Conservation (phyloP, 805 yeast species). For the Yamadazyma kitorensis region DNA sequence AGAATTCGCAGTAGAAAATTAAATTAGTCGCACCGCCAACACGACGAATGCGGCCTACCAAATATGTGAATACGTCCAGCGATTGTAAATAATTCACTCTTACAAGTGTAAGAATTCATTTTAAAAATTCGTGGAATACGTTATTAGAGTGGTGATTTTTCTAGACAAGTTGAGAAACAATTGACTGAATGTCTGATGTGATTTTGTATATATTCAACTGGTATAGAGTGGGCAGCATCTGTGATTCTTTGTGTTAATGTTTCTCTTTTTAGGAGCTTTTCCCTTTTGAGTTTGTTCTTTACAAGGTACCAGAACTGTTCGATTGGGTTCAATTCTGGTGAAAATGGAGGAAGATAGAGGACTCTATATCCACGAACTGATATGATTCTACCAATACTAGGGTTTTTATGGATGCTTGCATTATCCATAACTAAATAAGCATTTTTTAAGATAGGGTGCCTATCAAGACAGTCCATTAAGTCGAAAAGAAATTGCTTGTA, state of each 20-base stretch:
- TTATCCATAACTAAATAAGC: conserved; percentile 14
- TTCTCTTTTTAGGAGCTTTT: conserved; percentile 5
- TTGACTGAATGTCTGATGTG: conserved; percentile 2
- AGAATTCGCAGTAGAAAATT: conserved; percentile 3
- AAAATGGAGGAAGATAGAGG: conserved; percentile 14
- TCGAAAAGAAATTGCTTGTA: conserved; percentile 11
- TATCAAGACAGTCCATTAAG: conserved; percentile 7
- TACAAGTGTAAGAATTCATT: conserved; percentile 1
- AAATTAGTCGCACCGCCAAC: conserved; percentile 5
- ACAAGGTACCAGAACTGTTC: conserved; percentile 14
- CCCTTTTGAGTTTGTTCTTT: conserved; percentile 6
- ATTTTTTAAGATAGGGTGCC: conserved; percentile 5
- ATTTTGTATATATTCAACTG: conserved; percentile 4
- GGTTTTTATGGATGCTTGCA: conserved; percentile 14
- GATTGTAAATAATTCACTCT: neutral
- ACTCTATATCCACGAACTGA: conserved; percentile 11
- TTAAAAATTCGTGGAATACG: conserved; percentile 1
- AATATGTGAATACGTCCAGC: conserved; percentile 1
- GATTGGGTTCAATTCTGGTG: conserved; percentile 14
- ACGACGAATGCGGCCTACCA: conserved; percentile 3
- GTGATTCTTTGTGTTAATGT: conserved; percentile 5
- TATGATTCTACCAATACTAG: conserved; percentile 11
- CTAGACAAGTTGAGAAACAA: too few species aligned
- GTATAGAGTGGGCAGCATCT: conserved; percentile 8
- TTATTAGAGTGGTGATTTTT: too few species aligned